Base-by-base conservation (phyloP, 2,329 filamentous ascomycete genomes). In the Ceratocystiopsis minuta region DNA sequence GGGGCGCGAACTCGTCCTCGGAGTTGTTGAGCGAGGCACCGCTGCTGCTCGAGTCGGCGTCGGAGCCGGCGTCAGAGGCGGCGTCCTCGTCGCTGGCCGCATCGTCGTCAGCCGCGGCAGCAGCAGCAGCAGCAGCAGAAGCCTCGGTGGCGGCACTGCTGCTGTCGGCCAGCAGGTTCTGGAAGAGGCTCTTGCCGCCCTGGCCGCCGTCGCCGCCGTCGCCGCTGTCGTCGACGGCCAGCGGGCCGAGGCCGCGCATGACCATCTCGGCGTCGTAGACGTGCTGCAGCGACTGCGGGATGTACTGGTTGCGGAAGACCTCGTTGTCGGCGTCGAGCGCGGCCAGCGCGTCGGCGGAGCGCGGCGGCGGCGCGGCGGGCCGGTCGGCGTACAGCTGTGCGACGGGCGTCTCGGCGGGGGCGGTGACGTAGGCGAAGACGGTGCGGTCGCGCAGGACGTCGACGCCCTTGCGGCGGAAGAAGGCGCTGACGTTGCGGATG, bases 201-300 rank as follows among this genome's bases (percentile, higher is more conserved):
- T 95, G 67, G n/a, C 80, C 72, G 16, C 78, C 82, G 48, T 80
- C 70, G 6, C 85, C 86, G 24, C 24, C 24, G 24, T 28, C 24
- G 24, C 24, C 24, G 24, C 24, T 28, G 24, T 28, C 24, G 36
- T 75, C 68, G 9, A 73, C 73, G 5, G 32, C 44, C 14, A 42
- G 32, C 2, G 42, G 41, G 1, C 41, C 40, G 10, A 37, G 37
- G 20, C 43, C 42, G 6, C 41, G 41, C 3, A 41, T 43, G 51
- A 96, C 90, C 51, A 87, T 80, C 60, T 96, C 90, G 40, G 94
- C 78, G 56, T 98, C 87, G 58, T 95, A 95, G 5, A 98, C 88
- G 55, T 98, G 85, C 51, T 96, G 83, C 36, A 98, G 68, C 0
- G 83, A 96, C 59, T 94, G 87, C 0, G 90, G 90, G 41, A 98